Conservation (phyloP, 2,329 filamentous ascomycete genomes). For the Coniochaeta hoffmannii region DNA sequence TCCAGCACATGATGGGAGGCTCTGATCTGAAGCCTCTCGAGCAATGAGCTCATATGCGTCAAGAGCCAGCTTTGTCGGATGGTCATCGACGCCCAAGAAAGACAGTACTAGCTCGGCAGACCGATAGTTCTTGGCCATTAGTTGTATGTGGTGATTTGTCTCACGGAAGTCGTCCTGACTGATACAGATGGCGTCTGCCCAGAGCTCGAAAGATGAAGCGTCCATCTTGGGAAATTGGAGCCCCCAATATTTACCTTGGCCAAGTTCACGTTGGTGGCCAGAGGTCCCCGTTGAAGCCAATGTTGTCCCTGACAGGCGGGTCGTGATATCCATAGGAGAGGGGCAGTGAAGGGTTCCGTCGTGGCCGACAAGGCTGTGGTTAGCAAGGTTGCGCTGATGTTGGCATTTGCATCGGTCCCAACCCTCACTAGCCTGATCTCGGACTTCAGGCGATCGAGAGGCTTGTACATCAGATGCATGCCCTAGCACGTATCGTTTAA, state of each 20-base stretch:
- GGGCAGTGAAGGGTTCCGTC: neutral
- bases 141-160: neutral
- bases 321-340: neutral
- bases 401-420: neutral
- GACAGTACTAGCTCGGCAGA: neutral
- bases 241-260: neutral
- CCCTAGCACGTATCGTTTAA: neutral
- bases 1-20: neutral
- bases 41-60: neutral
- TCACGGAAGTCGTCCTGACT: neutral
- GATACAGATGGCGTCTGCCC: neutral
- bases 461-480: neutral
- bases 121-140: neutral
- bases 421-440: neutral
- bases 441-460: neutral
- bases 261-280: neutral
- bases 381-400: neutral
- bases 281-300: neutral
- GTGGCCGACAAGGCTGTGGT: neutral
- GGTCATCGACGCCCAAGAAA: neutral
- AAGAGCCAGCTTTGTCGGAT: neutral
- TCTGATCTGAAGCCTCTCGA: neutral
- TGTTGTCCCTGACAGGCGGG: neutral
- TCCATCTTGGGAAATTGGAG: neutral
- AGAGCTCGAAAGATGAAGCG: neutral